Conservation (phyloP, 2,329 filamentous ascomycete genomes). For the Colletotrichum aenigma region DNA sequence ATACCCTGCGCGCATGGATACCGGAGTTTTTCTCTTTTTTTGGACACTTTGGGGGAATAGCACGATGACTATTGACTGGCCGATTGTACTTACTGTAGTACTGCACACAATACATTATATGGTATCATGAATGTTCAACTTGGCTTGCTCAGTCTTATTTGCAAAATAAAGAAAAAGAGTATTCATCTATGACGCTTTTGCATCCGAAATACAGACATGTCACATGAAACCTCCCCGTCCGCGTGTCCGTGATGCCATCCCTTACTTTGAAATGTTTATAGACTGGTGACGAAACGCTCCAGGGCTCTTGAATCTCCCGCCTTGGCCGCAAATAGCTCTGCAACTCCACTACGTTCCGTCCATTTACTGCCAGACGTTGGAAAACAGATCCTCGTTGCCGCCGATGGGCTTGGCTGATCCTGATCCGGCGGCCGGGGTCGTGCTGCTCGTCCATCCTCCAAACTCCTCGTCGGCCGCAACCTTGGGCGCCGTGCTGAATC, state of each 20-base stretch:
- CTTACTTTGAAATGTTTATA: neutral
- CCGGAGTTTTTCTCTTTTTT: slow-evolving; percentile 1
- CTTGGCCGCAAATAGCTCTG: neutral
- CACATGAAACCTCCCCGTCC: neutral
- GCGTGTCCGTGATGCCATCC: neutral
- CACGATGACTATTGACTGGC: neutral
- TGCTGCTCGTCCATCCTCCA: slow-evolving; percentile 87
- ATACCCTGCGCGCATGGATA: slow-evolving; percentile 19
- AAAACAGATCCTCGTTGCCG: slow-evolving; percentile 86
- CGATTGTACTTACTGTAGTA: neutral
- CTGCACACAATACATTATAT: neutral
- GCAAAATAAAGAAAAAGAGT: neutral
- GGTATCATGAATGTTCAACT: neutral
- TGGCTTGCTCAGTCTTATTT: neutral
- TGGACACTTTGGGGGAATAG: neutral
- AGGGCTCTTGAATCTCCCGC: neutral
- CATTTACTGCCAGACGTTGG: slow-evolving; percentile 89
- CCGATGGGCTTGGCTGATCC: slow-evolving; percentile 58
- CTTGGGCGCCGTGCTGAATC: slow-evolving; percentile 68
- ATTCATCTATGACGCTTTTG: slow-evolving; percentile 15
- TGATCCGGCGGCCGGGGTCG: slow-evolving; percentile 47
- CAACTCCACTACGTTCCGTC: neutral
- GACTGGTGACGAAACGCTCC: neutral
- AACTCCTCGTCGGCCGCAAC: slow-evolving; percentile 93
- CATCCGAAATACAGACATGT: neutral